phyloP scores from a whole-genome alignment of 2,329 filamentous ascomycete species.

The Coccinonectria pachysandricola region DNA sequence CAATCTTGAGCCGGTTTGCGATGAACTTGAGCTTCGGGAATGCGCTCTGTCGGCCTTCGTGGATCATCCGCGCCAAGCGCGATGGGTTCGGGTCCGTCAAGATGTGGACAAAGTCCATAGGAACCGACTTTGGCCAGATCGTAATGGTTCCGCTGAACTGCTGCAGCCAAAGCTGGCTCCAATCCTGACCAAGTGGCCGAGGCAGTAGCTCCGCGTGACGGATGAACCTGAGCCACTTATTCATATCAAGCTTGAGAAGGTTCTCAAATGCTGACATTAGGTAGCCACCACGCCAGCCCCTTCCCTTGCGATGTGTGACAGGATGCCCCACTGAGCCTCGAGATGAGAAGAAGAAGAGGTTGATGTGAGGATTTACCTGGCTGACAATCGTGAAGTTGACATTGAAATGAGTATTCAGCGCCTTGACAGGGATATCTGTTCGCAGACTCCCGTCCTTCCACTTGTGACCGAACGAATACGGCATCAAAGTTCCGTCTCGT shows the following conservation, averaged over 20 bases:
- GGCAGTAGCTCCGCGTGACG: constrained; percentile 87
- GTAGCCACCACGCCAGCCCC: constrained; percentile 93
- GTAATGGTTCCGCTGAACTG: constrained; percentile 91
- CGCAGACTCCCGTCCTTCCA: constrained; percentile 96
- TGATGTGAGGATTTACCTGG: constrained; percentile 94
- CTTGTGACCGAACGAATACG: constrained; percentile 96
- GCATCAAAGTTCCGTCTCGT: constrained; percentile 62
- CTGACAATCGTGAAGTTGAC: constrained; percentile 91
- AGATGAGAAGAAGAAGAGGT: constrained; percentile 96
- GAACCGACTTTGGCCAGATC: constrained; percentile 78
- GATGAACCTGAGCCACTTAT: constrained; percentile 94
- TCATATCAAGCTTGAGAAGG: constrained; percentile 91
- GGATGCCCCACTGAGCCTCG: constrained; percentile 84
- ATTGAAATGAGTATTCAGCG: constrained; percentile 93
- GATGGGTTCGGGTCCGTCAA: constrained; percentile 70
- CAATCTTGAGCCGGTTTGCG: constrained; percentile 74
- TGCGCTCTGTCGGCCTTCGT: constrained; percentile 76
- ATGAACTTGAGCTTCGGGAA: constrained; percentile 92
- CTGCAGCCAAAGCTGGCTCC: constrained; percentile 94
- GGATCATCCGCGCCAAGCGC: constrained; percentile 77
- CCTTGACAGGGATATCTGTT: constrained; percentile 91
- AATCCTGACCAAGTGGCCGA: constrained; percentile 84
- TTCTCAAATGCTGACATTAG: constrained; percentile 86
- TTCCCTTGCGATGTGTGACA: constrained; percentile 84
- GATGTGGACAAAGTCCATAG: constrained; percentile 77